phyloP scores from a whole-genome alignment of 768 basidiomycete species.

The Mycena capillaripes region DNA sequence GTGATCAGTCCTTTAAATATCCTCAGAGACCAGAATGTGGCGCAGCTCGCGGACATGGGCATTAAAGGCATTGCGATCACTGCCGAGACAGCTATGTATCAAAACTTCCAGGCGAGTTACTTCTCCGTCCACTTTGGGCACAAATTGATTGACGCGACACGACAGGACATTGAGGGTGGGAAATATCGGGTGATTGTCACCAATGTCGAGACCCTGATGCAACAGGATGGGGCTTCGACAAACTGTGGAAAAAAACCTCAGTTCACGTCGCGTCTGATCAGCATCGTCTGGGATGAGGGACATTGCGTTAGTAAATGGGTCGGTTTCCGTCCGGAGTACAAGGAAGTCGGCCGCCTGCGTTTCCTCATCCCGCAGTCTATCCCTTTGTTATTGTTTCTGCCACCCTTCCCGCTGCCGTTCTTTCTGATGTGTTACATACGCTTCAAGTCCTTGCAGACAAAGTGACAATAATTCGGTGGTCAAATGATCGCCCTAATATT shows the following conservation, averaged over 20 bases:
- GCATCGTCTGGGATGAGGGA: conserved; percentile 53
- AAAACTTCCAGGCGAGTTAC: conserved; percentile 37
- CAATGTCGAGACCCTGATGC: conserved; percentile 46
- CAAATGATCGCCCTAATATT: conserved; percentile 39
- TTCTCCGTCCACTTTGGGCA: neutral
- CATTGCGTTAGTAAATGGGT: conserved; percentile 58
- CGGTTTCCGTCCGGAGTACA: conserved; percentile 52
- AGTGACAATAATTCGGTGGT: conserved; percentile 16
- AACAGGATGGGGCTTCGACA: conserved; percentile 35
- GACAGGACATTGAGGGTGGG: conserved; percentile 42
- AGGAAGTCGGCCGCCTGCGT: conserved; percentile 39
- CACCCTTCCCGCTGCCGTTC: conserved; percentile 45
- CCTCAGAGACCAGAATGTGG: conserved; percentile 43
- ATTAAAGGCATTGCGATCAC: conserved; percentile 39
- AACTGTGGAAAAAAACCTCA: conserved; percentile 36
- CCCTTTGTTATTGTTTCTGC: conserved; percentile 50
- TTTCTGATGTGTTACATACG: conserved; percentile 39
- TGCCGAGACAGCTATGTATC: conserved; percentile 25
- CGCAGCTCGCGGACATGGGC: conserved; percentile 26
- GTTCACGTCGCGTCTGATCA: conserved; percentile 42
- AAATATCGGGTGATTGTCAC: conserved; percentile 43
- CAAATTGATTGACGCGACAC: neutral
- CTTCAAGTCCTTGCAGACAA: conserved; percentile 39
- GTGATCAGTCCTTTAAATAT: conserved; percentile 39
- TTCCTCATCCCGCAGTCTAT: conserved; percentile 46